Evolutionary conservation across 2,329 filamentous ascomycete species (phyloP).

Genomic region (Phialophora macrospora): DNA sequence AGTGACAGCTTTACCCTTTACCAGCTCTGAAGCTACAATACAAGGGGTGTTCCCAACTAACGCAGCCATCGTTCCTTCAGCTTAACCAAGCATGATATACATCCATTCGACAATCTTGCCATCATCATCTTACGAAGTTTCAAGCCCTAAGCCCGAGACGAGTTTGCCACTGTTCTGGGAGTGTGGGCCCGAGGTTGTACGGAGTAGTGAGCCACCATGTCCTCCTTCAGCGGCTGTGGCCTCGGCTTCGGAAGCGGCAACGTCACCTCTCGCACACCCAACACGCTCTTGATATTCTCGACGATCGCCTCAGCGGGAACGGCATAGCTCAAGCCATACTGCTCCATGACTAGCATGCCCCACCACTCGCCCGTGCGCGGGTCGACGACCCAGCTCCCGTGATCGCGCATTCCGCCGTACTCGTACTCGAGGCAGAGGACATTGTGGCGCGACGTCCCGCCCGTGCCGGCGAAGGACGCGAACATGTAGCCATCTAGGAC

Average conservation of each 20-base stretch:
- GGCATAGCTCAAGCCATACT: neutral
- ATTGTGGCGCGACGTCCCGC: neutral
- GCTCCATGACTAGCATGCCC: neutral
- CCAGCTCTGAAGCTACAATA: neutral
- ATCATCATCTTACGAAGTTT: no score
- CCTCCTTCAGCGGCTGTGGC: neutral
- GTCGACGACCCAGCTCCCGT: slow-evolving; percentile 4
- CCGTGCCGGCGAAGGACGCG: neutral
- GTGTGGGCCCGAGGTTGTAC: no score
- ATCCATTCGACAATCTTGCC: no score
- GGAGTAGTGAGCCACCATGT: no score
- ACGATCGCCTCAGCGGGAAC: neutral
- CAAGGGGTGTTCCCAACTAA: neutral
- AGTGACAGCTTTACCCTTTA: neutral
- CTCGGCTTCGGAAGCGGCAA: neutral
- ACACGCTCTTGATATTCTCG: neutral
- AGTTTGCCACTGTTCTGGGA: no score
- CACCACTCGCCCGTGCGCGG: neutral
- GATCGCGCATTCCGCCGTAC: neutral
- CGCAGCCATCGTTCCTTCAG: no score
- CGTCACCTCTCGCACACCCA: neutral
- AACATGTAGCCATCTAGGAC: neutral
- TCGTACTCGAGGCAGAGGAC: neutral
- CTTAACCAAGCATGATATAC: no score
- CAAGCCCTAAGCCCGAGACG: no score